Conservation (phyloP, 164 flowering plant genomes). For the Tetrastigma voinierianum region DNA sequence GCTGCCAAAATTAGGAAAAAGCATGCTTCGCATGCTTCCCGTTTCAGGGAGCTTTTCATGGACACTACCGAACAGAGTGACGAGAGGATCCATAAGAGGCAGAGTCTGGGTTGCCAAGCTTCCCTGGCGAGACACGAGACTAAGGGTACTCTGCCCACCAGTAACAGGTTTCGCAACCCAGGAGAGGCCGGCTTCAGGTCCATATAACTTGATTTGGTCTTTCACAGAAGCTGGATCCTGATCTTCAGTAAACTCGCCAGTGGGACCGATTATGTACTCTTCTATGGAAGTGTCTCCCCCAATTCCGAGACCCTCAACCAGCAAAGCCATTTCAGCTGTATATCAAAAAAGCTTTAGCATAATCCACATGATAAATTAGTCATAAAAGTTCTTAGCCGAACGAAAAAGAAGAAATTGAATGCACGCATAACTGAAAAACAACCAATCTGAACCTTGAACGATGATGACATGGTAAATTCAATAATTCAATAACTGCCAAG, state of each 20-base stretch:
- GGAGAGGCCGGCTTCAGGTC: constrained; percentile 74
- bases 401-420: background rate
- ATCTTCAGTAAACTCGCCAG: constrained; percentile 51
- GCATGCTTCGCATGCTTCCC: constrained; percentile 55
- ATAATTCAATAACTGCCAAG: background rate
- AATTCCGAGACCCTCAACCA: constrained; percentile 90
- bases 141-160: constrained; percentile 70
- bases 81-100: constrained; percentile 85
- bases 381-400: background rate
- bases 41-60: constrained; percentile 84
- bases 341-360: constrained; percentile 11
- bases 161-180: constrained; percentile 89
- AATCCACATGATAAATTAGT: background rate
- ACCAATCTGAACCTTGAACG: background rate
- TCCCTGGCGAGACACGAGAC: constrained; percentile 73
- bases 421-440: background rate
- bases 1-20: constrained; percentile 67
- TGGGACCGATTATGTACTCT: constrained; percentile 83
- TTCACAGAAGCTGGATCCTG: constrained; percentile 40
- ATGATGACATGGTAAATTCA: background rate
- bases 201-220: constrained; percentile 67
- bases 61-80: constrained; percentile 85
- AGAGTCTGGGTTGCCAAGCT: constrained; percentile 56
- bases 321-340: constrained; percentile 91
- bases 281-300: constrained; percentile 87